Conservation (phyloP, 164 flowering plant species). For the Warburgia ugandensis region DNA sequence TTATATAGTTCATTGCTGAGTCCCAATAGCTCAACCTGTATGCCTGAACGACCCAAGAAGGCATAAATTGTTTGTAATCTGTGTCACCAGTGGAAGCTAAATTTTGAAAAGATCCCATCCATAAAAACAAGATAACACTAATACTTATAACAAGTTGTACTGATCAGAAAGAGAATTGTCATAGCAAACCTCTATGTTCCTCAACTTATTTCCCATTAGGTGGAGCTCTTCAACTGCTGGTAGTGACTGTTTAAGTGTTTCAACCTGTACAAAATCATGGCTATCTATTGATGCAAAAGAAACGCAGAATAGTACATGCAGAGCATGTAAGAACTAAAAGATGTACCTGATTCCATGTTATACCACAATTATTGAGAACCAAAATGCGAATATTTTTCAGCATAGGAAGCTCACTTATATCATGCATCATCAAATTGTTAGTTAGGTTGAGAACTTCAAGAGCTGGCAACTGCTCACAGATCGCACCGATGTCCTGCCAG, state of each 20-base stretch:
- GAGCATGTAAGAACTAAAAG: not conserved
- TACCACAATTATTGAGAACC: constrained; percentile 67
- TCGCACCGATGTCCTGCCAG: constrained; percentile 57
- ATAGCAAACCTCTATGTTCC: constrained; percentile 44
- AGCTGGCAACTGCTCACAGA: constrained; percentile 59
- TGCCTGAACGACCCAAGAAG: too few relatives aligned
- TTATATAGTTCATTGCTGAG: too few relatives aligned
- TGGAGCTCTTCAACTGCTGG: constrained; percentile 75
- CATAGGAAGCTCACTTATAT: constrained; percentile 33
- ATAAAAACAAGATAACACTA: too few relatives aligned
- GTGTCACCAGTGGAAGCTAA: too few relatives aligned
- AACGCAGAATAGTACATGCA: too few relatives aligned
- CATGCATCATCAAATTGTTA: constrained; percentile 42
- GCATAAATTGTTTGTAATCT: too few relatives aligned
- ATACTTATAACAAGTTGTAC: too few relatives aligned
- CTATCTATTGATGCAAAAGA: too few relatives aligned
- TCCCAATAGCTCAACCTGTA: too few relatives aligned
- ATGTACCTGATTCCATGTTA: constrained; percentile 71
- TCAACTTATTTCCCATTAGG: constrained; percentile 73
- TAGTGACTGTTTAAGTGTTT: constrained; percentile 52
- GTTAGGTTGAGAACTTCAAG: constrained; percentile 66
- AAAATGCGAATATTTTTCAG: constrained; percentile 49
- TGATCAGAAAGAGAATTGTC: too few relatives aligned
- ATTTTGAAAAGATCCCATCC: too few relatives aligned
- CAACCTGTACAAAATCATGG: constrained; percentile 53